These are phyloP conservation scores for Botryotinia calthae DNA, from an alignment of 2,329 filamentous ascomycete species.

Conservation along the genomic window DNA sequence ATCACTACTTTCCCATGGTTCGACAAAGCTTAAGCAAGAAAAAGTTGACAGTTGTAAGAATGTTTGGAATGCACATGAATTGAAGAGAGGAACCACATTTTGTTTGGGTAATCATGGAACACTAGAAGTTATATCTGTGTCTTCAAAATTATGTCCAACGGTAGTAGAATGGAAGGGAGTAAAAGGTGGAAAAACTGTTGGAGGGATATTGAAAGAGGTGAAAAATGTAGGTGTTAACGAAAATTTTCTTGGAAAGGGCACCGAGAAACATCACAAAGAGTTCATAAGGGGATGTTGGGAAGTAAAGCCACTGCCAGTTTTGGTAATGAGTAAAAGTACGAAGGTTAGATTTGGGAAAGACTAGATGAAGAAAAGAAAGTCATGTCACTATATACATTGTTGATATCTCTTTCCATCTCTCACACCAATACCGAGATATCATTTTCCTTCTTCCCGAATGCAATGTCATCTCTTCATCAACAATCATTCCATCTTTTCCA, in stretches of 20 bases:
- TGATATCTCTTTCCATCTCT: neutral
- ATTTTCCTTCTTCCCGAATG: neutral
- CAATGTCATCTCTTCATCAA: neutral
- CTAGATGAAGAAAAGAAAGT: slow-evolving; percentile 12
- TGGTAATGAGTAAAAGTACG: slow-evolving; percentile 20
- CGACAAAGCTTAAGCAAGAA: neutral
- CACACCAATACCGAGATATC: neutral
- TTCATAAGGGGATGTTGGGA: slow-evolving; percentile 21
- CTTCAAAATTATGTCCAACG: slow-evolving; percentile 1
- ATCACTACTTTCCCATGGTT: neutral
- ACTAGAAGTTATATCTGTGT: slow-evolving; percentile 1
- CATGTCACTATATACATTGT: no score
- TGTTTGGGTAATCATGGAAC: neutral
- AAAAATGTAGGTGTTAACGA: slow-evolving; percentile 22
- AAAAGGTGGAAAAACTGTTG: neutral
- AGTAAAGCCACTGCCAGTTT: slow-evolving; percentile 19
- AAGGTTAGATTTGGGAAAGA: slow-evolving; percentile 20
- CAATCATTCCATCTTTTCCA: no score
- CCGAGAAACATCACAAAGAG: slow-evolving; percentile 21
- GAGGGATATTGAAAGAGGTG: slow-evolving; percentile 13
- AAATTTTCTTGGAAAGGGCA: slow-evolving; percentile 12
- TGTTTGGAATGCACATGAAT: neutral
- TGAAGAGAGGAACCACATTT: neutral
- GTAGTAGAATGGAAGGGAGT: slow-evolving; percentile 9
- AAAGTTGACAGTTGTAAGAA: neutral